A percentile compares a stretch with the other conserved stretches of the same genome.
phyloP scores from a whole-genome alignment of 148 eudicot species.

The Amaranthus hypochondriacus region DNA sequence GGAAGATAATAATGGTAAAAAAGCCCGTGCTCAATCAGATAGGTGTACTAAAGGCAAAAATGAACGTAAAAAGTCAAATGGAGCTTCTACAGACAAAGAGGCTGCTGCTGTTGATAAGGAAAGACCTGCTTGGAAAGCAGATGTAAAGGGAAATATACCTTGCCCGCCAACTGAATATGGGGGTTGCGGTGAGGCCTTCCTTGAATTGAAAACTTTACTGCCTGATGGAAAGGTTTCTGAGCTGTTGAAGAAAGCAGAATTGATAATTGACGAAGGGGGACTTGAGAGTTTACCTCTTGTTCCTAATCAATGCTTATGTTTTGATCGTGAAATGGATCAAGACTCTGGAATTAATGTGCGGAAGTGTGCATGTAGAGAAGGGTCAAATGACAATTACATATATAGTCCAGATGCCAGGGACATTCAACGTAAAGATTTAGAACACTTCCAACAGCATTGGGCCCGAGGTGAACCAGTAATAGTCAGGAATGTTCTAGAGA shows the following conservation, averaged over 20 bases:
- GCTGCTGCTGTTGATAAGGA: neutral
- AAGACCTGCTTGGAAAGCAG: slow-evolving; percentile 39
- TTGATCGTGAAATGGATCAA: slow-evolving; percentile 1
- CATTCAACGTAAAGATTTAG: slow-evolving; percentile 30
- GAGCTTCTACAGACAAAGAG: neutral
- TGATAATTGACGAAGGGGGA: slow-evolving; percentile 1
- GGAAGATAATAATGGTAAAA: neutral
- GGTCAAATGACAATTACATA: slow-evolving; percentile 37
- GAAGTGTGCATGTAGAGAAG: slow-evolving; percentile 45
- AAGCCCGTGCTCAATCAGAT: neutral
- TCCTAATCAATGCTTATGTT: slow-evolving; percentile 26
- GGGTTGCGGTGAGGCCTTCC: slow-evolving; percentile 42
- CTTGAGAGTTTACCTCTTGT: slow-evolving; percentile 10
- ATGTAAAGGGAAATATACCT: slow-evolving; percentile 39
- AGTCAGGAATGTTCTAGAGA: slow-evolving; percentile 44
- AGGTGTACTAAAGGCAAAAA: neutral
- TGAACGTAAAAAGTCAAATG: neutral
- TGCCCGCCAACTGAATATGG: slow-evolving; percentile 39
- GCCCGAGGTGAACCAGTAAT: slow-evolving; percentile 51
- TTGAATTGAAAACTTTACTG: slow-evolving; percentile 37
- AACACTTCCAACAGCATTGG: slow-evolving; percentile 64
- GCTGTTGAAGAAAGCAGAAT: slow-evolving; percentile 42
- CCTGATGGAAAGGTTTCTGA: slow-evolving; percentile 30
- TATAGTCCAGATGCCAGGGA: slow-evolving; percentile 48
- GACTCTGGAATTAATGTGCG: slow-evolving; percentile 9